Percentiles rank a stretch among this genome's conserved stretches.
Conservation (phyloP, 768 basidiomycete genomes). For the Grammothele lineata region DNA sequence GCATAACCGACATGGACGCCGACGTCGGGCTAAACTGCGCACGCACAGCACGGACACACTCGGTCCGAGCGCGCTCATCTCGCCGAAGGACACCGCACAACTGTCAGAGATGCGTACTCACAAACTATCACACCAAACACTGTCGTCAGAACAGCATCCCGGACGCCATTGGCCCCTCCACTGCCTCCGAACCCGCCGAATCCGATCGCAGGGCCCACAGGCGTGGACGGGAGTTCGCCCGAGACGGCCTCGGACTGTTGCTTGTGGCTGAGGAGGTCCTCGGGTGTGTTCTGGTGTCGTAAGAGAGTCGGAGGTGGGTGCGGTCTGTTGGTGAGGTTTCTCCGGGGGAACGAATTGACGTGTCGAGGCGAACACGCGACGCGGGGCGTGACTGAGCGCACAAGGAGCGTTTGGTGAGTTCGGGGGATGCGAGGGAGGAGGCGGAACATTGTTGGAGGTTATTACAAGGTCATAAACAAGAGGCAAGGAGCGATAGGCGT, state of each 20-base stretch:
- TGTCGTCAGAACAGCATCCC: constrained; percentile 55
- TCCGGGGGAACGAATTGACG: neutral
- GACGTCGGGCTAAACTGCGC: too few relatives aligned
- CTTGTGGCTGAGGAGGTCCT: constrained; percentile 1
- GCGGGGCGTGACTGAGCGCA: too few relatives aligned
- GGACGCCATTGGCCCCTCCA: constrained; percentile 6
- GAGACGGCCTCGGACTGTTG: constrained; percentile 7
- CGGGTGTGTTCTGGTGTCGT: neutral
- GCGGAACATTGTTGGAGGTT: too few relatives aligned
- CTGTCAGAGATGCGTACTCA: too few relatives aligned
- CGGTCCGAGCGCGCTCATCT: too few relatives aligned
- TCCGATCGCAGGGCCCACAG: constrained; percentile 8
- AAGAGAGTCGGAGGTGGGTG: neutral
- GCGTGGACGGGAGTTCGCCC: constrained; percentile 13
- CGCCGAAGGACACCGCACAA: too few relatives aligned
- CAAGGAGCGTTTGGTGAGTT: too few relatives aligned
- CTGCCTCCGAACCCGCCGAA: constrained; percentile 8
- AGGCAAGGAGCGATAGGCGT: too few relatives aligned
- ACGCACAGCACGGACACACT: too few relatives aligned
- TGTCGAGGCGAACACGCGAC: neutral
- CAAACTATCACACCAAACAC: constrained; percentile 59
- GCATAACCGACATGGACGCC: too few relatives aligned
- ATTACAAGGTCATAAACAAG: too few relatives aligned
- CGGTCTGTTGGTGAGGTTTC: neutral
- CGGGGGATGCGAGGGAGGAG: too few relatives aligned